Evolutionary conservation across 805 yeast species (phyloP), one percentile per base, ranked within the genome.

Genomic region (Candida ponderosae): DNA sequence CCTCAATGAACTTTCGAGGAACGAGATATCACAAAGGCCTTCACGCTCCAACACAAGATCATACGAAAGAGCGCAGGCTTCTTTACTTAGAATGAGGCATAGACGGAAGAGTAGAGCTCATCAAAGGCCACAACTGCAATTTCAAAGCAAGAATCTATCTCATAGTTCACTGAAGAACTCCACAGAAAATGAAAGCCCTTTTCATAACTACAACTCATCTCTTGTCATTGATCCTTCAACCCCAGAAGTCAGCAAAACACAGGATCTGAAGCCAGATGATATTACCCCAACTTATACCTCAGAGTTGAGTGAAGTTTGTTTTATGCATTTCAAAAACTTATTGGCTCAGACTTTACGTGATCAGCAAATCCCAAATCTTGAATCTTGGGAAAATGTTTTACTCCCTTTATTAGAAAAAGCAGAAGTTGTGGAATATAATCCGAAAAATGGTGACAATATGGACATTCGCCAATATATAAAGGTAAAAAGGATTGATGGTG

Each of bases 401-500:
- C 58, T 67, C 11, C 63, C 65, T 7, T 66, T 78, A 6, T 55
- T 88, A 13, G 61, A 69, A 20, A 65, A 70, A 28, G 72, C 85
- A 3, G 76, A 80, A 29, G 60, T 62, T 15, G 66, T 89, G 4
- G 79, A 77, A 35, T 67, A 79, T 9, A 79, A 76, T 44, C 65
- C 77, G 3, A 64, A 67, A 28, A 68, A 74, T 21, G 82, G 86
- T 5, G 90, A 82, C 43, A 79, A 81, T 4, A 69, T 88, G 41
- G 97, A 93, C 54, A 79, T 89, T 34, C 71, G 90, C n/a, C 89
- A 82, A 47, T 90, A 85, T 57, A 76, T 93, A 31, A 93, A 94
- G 52, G 69, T 93, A 32, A 94, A 93, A 53, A 70, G 87, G 41
- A 75, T 90, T 8, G 69, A 80, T 1, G 97, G 98, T 1, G 93